phyloP scores from a whole-genome alignment of 768 basidiomycete genomes.

The Trametes cubensis region DNA sequence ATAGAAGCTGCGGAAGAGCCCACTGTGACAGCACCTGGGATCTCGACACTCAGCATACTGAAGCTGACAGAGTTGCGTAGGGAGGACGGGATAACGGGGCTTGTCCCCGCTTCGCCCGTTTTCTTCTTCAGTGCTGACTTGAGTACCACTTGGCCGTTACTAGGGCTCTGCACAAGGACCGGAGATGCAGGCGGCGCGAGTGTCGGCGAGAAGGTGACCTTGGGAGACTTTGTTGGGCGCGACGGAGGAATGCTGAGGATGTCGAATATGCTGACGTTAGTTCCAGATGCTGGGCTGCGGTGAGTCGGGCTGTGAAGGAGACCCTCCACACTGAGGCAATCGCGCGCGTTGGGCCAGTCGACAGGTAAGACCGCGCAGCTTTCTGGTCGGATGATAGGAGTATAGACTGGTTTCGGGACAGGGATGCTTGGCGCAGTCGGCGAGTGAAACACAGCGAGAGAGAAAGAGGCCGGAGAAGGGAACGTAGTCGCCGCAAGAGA shows the following conservation, averaged over 20 bases:
- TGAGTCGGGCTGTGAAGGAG: conserved; percentile 11
- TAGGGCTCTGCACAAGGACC: not conserved
- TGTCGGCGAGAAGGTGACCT: conserved; percentile 15
- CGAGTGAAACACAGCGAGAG: conserved; percentile 17
- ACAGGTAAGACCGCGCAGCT: conserved; percentile 17
- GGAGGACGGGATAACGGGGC: conserved; percentile 17
- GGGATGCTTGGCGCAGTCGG: conserved; percentile 10
- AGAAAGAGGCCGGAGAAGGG: conserved; percentile 9
- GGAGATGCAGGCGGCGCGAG: not conserved
- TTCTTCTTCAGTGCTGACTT: conserved; percentile 13
- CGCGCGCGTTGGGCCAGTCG: conserved; percentile 9
- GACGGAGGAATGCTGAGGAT: not conserved
- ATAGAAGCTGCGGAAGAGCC: not conserved
- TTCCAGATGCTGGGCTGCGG: conserved; percentile 1
- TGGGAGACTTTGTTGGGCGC: conserved; percentile 8
- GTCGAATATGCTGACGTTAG: not conserved
- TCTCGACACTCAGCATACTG: conserved; percentile 8
- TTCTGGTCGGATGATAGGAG: conserved; percentile 7
- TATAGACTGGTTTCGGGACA: conserved; percentile 19
- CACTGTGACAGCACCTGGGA: not conserved
- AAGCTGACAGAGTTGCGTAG: conserved; percentile 22
- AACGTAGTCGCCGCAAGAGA: conserved; percentile 7
- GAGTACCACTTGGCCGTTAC: not conserved
- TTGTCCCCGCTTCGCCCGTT: conserved; percentile 7
- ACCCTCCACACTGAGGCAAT: not conserved